phyloP scores from a whole-genome alignment of 768 basidiomycete genomes.

The Cyathus striatus region DNA sequence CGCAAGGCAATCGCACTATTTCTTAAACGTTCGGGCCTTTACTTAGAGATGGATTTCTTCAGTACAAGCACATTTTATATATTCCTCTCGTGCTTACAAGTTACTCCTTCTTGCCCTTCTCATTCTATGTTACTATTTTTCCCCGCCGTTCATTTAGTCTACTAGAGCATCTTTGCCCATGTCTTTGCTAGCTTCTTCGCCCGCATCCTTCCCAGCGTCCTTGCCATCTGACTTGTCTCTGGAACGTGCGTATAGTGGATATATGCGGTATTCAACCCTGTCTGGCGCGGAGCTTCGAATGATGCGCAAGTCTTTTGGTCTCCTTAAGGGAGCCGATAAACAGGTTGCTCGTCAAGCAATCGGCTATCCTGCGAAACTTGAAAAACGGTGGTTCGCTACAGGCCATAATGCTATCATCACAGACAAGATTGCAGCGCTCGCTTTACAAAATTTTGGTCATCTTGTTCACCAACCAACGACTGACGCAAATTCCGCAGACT shows the following conservation, averaged over 20 bases:
- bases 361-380: slow-evolving; percentile 51
- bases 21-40: too few species aligned
- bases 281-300: slow-evolving; percentile 32
- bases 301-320: slow-evolving; percentile 38
- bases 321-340: slow-evolving; percentile 39
- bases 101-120: background rate
- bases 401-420: slow-evolving; percentile 31
- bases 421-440: slow-evolving; percentile 35
- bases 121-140: background rate
- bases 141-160: background rate
- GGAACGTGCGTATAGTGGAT: slow-evolving; percentile 37
- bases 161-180: too few species aligned
- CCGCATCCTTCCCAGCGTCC: background rate
- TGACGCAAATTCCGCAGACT: too few species aligned
- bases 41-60: too few species aligned
- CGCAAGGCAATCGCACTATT: too few species aligned
- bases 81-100: slow-evolving; percentile 38
- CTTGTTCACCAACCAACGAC: too few species aligned
- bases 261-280: slow-evolving; percentile 34
- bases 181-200: slow-evolving; percentile 8
- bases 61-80: slow-evolving; percentile 37
- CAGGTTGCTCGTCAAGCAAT: slow-evolving; percentile 41
- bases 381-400: slow-evolving; percentile 34
- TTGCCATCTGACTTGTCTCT: slow-evolving; percentile 37
- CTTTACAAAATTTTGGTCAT: slow-evolving; percentile 21